These are phyloP conservation scores for Aureobasidium zeae DNA, from an alignment of 2,329 filamentous ascomycete species.

Conservation along the genomic window DNA sequence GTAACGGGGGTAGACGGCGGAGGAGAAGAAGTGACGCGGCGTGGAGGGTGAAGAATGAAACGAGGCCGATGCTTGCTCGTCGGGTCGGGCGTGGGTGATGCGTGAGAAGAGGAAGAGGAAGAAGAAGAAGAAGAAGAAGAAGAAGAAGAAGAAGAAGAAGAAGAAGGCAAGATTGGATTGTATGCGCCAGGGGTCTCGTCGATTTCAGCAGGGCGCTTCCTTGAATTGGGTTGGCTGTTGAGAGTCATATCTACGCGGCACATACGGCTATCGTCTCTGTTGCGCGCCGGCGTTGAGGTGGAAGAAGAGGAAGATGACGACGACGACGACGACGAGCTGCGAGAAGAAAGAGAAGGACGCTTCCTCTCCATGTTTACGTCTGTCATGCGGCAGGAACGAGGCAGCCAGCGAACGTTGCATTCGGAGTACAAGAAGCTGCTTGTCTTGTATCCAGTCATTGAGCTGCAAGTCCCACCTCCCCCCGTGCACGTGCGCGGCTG, in stretches of 20 bases:
- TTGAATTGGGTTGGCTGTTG: not conserved
- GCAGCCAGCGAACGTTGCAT: constrained; percentile 8
- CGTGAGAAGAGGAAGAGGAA: not conserved
- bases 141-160: too few species aligned
- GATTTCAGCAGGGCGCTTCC: constrained; percentile 8
- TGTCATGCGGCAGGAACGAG: constrained; percentile 2
- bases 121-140: too few species aligned
- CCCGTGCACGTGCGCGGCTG: too few species aligned
- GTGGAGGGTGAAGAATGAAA: constrained; percentile 5
- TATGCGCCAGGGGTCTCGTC: constrained; percentile 7
- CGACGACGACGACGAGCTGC: not conserved
- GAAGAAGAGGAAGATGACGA: not conserved
- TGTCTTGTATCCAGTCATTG: too few species aligned
- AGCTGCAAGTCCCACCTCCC: too few species aligned
- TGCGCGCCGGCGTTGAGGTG: not conserved
- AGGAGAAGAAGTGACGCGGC: constrained; percentile 10
- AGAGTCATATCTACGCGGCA: not conserved
- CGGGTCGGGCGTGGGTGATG: not conserved
- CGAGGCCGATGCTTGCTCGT: not conserved
- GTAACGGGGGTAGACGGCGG: constrained; percentile 5
- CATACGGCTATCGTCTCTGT: constrained; percentile 6
- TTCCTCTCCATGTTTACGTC: not conserved
- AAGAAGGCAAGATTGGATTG: not conserved
- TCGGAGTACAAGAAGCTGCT: not conserved
- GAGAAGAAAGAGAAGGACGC: not conserved